Base-by-base conservation (phyloP, 2,329 filamentous ascomycete genomes). In the Pleoardoris graminearum region DNA sequence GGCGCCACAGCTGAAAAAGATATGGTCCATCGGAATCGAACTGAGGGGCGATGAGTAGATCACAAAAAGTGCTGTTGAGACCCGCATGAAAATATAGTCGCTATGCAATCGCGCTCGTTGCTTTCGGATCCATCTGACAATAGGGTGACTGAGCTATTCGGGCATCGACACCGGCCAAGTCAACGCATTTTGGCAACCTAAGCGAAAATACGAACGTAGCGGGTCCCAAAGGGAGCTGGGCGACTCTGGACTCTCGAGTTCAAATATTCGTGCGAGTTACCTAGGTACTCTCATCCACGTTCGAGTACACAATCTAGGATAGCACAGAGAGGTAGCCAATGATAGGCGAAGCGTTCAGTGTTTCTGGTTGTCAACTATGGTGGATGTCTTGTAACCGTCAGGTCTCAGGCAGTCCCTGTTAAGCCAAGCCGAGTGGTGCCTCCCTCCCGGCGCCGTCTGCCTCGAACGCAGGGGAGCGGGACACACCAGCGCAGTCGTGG, bases 181-280 rank as follows among this genome's bases (percentile, higher is more conserved):
- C 37, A 49, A 29, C 43, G 21, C 39, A 27, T 36, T 50, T 25
- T n/a, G 45, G 43, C 17, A 51, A 45, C 11, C 22, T 29, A 51
- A 25, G 39, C 53, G 43, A 51, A 22, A 23, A 41, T 50, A 50
- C 47, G 47, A 50, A 11, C 12, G 39, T 14, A n/a, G 29, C 37
- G 22, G 41, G 41, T 14, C 7, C 27, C 8, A 10, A 33, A 22
- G 17, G 41, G 14, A 21, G 25, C 22, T 33, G 17, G 16, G n/a
- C 27, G 41, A 12, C 22, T 41, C 4, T 22, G 25, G 41, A 14
- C 11, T 17, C n/a, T 17, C 41, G 41, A n/a, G 4, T 2, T 14
- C n/a, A n/a, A n/a, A n/a, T n/a, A n/a, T n/a, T n/a, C n/a, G n/a
- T n/a, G n/a, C n/a, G n/a, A n/a, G n/a, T n/a, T n/a, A n/a, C n/a